These are phyloP conservation scores for Aspergillus puulaauensis DNA, from an alignment of 2,329 filamentous ascomycete genomes.

Conservation along the genomic window DNA sequence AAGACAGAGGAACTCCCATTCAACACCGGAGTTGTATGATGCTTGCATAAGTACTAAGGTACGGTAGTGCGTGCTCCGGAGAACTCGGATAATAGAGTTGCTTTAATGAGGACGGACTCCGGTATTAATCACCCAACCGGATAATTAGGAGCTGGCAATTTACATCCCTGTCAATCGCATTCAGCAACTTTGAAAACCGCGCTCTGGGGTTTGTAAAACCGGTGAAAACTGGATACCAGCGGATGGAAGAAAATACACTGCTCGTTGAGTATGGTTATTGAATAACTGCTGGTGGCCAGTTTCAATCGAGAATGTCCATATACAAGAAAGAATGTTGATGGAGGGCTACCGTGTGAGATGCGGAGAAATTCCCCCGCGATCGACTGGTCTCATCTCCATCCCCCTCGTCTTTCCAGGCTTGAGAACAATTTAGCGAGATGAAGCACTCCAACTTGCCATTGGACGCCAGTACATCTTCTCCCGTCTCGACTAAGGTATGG, in stretches of 20 bases:
- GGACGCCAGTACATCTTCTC: background rate
- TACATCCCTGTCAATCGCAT: background rate
- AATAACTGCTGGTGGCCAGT: too few relatives aligned
- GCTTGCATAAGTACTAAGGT: background rate
- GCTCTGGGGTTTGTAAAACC: too few relatives aligned
- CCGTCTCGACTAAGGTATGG: background rate
- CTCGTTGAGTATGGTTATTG: too few relatives aligned
- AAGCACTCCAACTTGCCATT: background rate
- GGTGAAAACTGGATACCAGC: too few relatives aligned
- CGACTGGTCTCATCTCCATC: background rate
- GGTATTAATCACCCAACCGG: background rate
- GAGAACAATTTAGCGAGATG: background rate
- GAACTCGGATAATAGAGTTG: too few relatives aligned
- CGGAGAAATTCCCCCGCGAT: constrained; percentile 17
- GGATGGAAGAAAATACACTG: too few relatives aligned
- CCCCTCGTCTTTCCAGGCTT: background rate
- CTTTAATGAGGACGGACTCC: background rate
- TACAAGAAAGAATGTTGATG: background rate
- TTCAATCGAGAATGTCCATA: too few relatives aligned
- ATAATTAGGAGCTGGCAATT: constrained; percentile 3
- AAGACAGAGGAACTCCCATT: background rate
- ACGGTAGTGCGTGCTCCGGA: too few relatives aligned
- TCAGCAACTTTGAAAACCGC: background rate
- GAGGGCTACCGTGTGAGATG: background rate
- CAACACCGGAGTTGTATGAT: background rate